Evolutionary conservation across 805 yeast species (phyloP), one percentile per base, ranked within the genome.

Genomic region (Pichia paraexigua): DNA sequence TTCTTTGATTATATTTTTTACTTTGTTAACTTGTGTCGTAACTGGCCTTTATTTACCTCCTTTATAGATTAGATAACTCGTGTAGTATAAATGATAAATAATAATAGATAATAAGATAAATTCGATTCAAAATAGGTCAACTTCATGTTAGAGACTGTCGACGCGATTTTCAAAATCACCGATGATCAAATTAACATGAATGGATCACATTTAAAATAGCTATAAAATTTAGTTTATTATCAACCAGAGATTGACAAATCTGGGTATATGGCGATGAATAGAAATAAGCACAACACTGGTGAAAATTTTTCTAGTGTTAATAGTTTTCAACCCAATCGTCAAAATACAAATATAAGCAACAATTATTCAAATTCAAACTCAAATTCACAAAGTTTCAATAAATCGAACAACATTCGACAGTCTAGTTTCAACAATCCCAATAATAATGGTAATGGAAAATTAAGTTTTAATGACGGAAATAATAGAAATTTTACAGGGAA

Each of bases 1-100:
- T 30, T 65, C 2, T 72, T 69, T 50, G 77, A 74, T 50, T 24
- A 64, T 24, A 45, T 58, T 18, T 57, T 66, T 47, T 58, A 52
- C 24, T 20, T 61, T 27, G 40, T 46, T 22, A 58, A 55, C 28
- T 3, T 43, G 5, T 30, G 22, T 10, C 50, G 50, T 25, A 13
- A 46, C 4, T 35, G 20, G 17, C 17, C 6, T 11, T 17, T 17
- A n/a, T n/a, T 7, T 17, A n/a, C 7, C 20, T 2, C 20, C 3
- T 35, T 35, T 35, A 35, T 35, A 35, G 39, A 35, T 17, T 35
- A 35, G 17, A 35, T 17, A 7, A 5, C 39, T 17, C 10, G 9
- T 35, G 39, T 35, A 35, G 39, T n/a, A 8, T 35, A 35, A 35
- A 35, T 17, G 20, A 35, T 35, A 15, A 35, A 35, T 17, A 20